Percentiles rank a stretch among this genome's conserved stretches.
These are phyloP conservation scores for Aureobasidium leucospermi DNA, from an alignment of 2,329 filamentous ascomycete species.

Conservation along the genomic window DNA sequence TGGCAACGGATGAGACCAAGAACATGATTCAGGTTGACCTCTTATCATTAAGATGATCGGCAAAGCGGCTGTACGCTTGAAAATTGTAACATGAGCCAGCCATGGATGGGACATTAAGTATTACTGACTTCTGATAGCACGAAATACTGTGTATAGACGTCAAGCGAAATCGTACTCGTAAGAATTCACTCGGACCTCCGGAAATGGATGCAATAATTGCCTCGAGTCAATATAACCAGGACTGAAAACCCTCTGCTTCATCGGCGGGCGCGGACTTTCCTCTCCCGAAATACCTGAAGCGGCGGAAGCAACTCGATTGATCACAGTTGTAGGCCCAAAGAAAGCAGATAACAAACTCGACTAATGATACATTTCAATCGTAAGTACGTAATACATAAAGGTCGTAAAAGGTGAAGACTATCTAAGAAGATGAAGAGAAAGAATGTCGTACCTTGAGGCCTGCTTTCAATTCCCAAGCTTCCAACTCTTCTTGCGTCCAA, in stretches of 20 bases:
- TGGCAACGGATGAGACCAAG: no score
- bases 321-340: background rate
- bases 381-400: background rate
- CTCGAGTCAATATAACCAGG: background rate
- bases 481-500: constrained; percentile 25
- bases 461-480: constrained; percentile 10
- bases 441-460: background rate
- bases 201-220: background rate
- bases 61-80: no score
- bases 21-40: no score
- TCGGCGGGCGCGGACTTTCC: background rate
- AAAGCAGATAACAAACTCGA: background rate
- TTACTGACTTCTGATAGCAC: no score
- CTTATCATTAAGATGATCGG: no score
- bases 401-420: background rate
- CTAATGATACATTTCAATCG: background rate
- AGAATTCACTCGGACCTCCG: background rate
- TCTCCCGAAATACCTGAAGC: background rate
- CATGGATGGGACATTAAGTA: no score
- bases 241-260: background rate
- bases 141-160: no score
- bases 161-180: background rate
- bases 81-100: no score
- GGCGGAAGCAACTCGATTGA: background rate
- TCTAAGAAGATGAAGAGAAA: background rate